A percentile compares a stretch with the other conserved stretches of the same genome.
Evolutionary conservation across 495 filamentous ascomycete species (phyloP).

Genomic region (Echria macrotheca): DNA sequence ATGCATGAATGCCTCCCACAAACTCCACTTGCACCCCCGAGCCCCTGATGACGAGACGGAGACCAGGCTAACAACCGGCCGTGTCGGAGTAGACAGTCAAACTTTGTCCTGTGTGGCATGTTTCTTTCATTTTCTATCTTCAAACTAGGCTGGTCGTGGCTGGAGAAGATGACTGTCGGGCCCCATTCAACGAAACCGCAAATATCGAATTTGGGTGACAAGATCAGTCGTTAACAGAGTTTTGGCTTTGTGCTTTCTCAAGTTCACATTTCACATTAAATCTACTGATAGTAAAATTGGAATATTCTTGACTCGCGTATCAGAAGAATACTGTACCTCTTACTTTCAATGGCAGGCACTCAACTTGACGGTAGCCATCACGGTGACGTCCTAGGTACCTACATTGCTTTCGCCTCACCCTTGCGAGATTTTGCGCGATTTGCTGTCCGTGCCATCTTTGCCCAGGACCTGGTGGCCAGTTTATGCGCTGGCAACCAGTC

Average conservation of each 20-base stretch:
- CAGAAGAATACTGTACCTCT: neutral
- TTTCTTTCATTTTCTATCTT: neutral
- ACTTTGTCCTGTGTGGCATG: neutral
- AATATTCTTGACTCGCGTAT: neutral
- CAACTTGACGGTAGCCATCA: neutral
- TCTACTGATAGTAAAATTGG: neutral
- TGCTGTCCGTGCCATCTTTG: neutral
- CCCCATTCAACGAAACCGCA: neutral
- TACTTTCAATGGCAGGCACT: neutral
- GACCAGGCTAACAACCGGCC: neutral
- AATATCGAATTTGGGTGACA: neutral
- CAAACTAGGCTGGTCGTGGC: neutral
- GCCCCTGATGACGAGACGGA: neutral
- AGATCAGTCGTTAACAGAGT: neutral
- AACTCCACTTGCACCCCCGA: neutral
- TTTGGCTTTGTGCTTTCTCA: neutral
- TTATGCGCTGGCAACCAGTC: neutral
- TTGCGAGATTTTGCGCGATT: neutral
- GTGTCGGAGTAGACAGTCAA: neutral
- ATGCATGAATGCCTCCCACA: neutral
- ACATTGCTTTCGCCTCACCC: neutral
- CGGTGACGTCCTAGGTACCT: neutral
- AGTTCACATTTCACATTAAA: neutral
- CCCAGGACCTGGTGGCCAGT: neutral
- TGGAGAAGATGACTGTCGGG: neutral